phyloP scores from a whole-genome alignment of 2,329 filamentous ascomycete species.

The Pseudogymnoascus sp. region DNA sequence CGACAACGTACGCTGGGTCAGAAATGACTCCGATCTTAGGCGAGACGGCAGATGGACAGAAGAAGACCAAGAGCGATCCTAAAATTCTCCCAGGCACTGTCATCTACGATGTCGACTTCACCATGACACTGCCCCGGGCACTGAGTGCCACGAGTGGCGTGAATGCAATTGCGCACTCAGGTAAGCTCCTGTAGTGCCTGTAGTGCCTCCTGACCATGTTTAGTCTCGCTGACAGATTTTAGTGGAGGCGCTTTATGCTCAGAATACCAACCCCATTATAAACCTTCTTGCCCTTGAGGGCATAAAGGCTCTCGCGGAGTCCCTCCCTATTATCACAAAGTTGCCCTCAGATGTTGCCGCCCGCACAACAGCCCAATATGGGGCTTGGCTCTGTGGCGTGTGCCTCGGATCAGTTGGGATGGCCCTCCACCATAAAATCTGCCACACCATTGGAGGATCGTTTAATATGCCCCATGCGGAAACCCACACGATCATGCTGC shows the following conservation, averaged over 20 bases:
- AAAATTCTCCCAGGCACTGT: conserved; percentile 53
- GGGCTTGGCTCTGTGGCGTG: conserved; percentile 56
- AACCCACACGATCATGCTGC: conserved; percentile 55
- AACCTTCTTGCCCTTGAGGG: conserved; percentile 50
- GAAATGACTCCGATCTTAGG: conserved; percentile 60
- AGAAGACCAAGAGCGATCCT: conserved; percentile 48
- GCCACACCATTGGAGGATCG: conserved; percentile 54
- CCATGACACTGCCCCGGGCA: conserved; percentile 44
- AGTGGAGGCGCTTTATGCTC: conserved; percentile 56
- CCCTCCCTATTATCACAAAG: conserved; percentile 43
- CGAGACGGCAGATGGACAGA: conserved; percentile 49
- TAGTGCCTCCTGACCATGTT: not conserved
- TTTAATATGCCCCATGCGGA: conserved; percentile 58
- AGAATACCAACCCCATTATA: conserved; percentile 52
- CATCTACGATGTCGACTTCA: conserved; percentile 57
- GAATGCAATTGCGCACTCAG: conserved; percentile 53
- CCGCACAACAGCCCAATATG: conserved; percentile 51
- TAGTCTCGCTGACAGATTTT: not conserved
- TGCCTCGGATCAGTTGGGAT: conserved; percentile 53
- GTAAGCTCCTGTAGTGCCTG: not conserved
- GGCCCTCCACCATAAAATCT: conserved; percentile 60
- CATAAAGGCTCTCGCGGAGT: conserved; percentile 41
- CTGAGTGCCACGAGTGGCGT: conserved; percentile 45
- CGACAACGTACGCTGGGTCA: conserved; percentile 53
- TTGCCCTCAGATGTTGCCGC: conserved; percentile 33